Evolutionary conservation across 805 yeast genomes (phyloP).

Genomic region (Ascoidea rubescens): DNA sequence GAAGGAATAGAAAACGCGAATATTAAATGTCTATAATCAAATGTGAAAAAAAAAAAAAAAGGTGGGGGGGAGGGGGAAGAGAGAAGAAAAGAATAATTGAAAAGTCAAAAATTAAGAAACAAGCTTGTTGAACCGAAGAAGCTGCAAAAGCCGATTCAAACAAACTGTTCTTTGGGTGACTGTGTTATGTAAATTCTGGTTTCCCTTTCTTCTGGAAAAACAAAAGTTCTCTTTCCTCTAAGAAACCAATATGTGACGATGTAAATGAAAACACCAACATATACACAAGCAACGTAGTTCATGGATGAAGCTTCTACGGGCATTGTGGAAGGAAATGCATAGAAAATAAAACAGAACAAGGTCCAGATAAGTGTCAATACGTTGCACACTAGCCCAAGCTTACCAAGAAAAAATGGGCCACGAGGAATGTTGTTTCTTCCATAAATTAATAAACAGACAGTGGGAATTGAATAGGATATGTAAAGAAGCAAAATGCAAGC

Average conservation of each 20-base stretch:
- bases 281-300: conserved; percentile 54
- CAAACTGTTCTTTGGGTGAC: too few species aligned
- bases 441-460: conserved; percentile 28
- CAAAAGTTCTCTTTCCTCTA: conserved; percentile 17
- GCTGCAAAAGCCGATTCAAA: too few species aligned
- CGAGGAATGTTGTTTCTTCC: conserved; percentile 39
- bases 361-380: conserved; percentile 42
- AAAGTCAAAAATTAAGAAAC: too few species aligned
- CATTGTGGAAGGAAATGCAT: conserved; percentile 48
- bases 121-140: too few species aligned
- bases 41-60: too few species aligned
- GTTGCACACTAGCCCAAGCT: conserved; percentile 36
- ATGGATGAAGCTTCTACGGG: conserved; percentile 48
- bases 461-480: conserved; percentile 44
- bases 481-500: conserved; percentile 47
- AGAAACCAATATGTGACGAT: conserved; percentile 39
- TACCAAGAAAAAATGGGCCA: conserved; percentile 51
- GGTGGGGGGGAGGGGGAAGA: too few species aligned
- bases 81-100: too few species aligned
- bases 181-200: too few species aligned
- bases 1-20: too few species aligned
- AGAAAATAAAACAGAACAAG: conserved; percentile 42
- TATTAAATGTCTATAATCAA: too few species aligned
- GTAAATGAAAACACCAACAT: conserved; percentile 30
- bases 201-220: too few species aligned